Evolutionary conservation across 129 eudicot species (phyloP), one percentile per base, ranked within the genome.

Genomic region (Centella asiatica): DNA sequence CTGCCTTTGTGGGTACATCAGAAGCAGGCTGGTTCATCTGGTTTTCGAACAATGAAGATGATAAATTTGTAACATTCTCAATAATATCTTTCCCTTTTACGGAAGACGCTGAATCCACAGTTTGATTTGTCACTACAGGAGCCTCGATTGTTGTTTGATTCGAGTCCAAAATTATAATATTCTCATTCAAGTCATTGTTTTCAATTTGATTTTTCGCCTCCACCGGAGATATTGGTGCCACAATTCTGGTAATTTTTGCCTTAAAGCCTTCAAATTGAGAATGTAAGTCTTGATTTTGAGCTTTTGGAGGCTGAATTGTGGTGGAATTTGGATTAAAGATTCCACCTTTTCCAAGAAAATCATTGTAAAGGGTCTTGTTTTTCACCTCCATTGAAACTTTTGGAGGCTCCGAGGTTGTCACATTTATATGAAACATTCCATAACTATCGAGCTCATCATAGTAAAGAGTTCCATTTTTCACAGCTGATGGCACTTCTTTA

Each of bases 41-140:
- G 28, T 63, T 75, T 48, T 37, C 36, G 57, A 24, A 69, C 42
- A 66, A 62, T 7, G 40, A 24, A 33, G 73, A 69, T 29, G 50
- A 55, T 56, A 44, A 42, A 33, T 60, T 36, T 19, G 29, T 28
- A 24, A 15, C 44, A 57, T 31, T 45, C 33, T 46, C 64, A 60
- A 47, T 1, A 23, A 54, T 44, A 44, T 12, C 27, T 26, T 45
- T 13, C 6, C 25, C 44, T 47, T 58, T 58, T 23, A 29, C 12
- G 11, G 65, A 20, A n/a, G n/a, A 47, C n/a, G 44, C 23, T 23
- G 9, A 32, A 71, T 44, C 64, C 48, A 25, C 58, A 1, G 61
- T 34, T 44, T 69, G 22, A 34, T 33, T 64, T 20, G 34, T 17
- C 47, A 4, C 31, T 18, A 29, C 25, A 4, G 72, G 57, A n/a